Evolutionary conservation across 176 grass and related monocot genomes (phyloP), one percentile per base, ranked within the genome.

Genomic region (Raddia guianensis): DNA sequence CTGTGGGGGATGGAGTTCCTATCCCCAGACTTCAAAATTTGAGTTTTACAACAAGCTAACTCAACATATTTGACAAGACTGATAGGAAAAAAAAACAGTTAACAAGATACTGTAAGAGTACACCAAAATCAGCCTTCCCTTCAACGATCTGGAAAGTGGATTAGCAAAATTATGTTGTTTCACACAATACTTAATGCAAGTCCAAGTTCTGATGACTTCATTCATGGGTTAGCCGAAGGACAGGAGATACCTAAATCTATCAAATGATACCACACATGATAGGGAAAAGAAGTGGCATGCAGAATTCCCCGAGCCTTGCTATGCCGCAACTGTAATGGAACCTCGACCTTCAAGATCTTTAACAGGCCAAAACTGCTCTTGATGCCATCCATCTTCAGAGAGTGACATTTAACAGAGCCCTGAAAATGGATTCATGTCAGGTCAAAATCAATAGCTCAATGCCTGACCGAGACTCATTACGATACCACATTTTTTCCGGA

Each of bases 381-480:
- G 13, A 78, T 63, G 34, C 2, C 56, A 78, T 70, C 2, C 56
- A 78, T 70, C 74, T 85, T 63, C 33, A 44, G 13, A 82, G 2
- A 63, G 46, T 74, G 43, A 16, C 70, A 61, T 75, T 57, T 49
- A 79, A 18, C 19, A 5, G 75, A 55, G 42, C 40, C 68, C 83
- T 79, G 40, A 72, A 65, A 79, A 79, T 65, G 27, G 49, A 18
- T 55, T 45, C 67, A 79, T 15, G 58, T 19, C 49, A 86, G 5
- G 34, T 54, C 15, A 56, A 35, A 79, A 79, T 73, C 33, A 51
- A 48, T 42, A 77, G 61, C 32, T 60, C 4, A 10, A 68, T 4
- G 55, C 42, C 40, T 59, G 16, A 8, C 49, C 19, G 5, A 9
- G 1, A 68, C 43, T 53, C 7, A 21, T 53, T 10, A 40, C 3